phyloP scores from a whole-genome alignment of 768 basidiomycete species.

The Amanita muscaria region DNA sequence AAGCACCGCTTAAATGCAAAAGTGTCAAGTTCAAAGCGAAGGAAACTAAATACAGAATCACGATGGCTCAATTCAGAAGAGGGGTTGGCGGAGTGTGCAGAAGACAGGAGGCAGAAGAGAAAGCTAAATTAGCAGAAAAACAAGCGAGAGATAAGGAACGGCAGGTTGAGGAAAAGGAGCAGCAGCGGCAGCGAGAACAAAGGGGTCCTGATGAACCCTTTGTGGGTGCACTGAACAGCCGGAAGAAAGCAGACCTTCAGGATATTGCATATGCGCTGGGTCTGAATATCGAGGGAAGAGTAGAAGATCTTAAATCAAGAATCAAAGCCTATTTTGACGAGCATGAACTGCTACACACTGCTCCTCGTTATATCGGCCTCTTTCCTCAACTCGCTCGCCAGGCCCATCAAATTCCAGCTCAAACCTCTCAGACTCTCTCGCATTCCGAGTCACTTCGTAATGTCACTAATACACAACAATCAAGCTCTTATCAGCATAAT shows the following conservation, averaged over 20 bases:
- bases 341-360: conserved; percentile 5
- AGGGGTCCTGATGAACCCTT: conserved; percentile 6
- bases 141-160: conserved; percentile 1
- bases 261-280: conserved; percentile 9
- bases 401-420: not conserved
- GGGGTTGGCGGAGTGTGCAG: not conserved
- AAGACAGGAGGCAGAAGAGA: conserved; percentile 8
- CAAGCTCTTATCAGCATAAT: not conserved
- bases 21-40: not conserved
- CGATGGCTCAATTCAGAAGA: conserved; percentile 7
- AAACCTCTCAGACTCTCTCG: not conserved
- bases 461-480: not conserved
- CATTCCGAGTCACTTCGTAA: too few relatives aligned
- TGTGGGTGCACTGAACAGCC: conserved; percentile 3
- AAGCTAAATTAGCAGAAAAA: conserved; percentile 6
- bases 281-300: conserved; percentile 1
- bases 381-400: conserved; percentile 4
- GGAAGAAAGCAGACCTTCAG: conserved; percentile 10
- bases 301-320: conserved; percentile 3
- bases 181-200: conserved; percentile 4
- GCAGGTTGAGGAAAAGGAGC: not conserved
- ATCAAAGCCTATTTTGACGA: conserved; percentile 8
- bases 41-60: not conserved
- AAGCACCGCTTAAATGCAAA: not conserved
- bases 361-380: conserved; percentile 9